These are phyloP conservation scores for Hymenoscyphus fraxineus DNA, from an alignment of 2,329 filamentous ascomycete species.

Conservation along the genomic window DNA sequence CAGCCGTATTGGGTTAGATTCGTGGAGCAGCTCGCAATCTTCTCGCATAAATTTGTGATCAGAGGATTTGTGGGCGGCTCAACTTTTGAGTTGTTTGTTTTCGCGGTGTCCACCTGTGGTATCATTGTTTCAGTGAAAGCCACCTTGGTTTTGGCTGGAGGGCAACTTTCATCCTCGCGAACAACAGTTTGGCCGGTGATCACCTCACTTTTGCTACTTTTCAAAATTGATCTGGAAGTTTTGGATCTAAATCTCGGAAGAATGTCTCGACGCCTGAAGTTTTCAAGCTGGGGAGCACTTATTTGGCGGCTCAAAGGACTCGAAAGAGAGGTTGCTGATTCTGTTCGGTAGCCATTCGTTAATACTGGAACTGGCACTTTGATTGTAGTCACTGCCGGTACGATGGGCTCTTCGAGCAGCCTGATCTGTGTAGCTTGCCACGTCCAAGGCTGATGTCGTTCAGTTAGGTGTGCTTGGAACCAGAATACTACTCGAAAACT, in stretches of 20 bases:
- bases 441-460: conserved; percentile 9
- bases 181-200: neutral
- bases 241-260: neutral
- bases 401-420: conserved; percentile 10
- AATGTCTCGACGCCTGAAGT: neutral
- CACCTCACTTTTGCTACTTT: neutral
- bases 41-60: conserved; percentile 18
- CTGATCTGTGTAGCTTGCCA: conserved; percentile 18
- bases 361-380: neutral
- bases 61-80: neutral
- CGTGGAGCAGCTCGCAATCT: conserved; percentile 14
- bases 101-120: neutral
- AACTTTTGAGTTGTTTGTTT: conserved; percentile 7
- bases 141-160: conserved; percentile 3
- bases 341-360: neutral
- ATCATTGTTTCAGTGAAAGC: conserved; percentile 9
- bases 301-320: neutral
- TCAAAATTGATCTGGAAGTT: neutral
- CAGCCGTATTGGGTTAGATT: conserved; percentile 16
- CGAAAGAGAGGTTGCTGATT: neutral
- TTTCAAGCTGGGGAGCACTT: neutral
- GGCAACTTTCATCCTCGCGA: neutral
- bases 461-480: conserved; percentile 11
- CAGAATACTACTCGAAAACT: conserved; percentile 17
- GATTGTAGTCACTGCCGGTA: neutral